Base-by-base conservation (phyloP, 176 grass and related monocot genomes). In the Triticum urartu region DNA sequence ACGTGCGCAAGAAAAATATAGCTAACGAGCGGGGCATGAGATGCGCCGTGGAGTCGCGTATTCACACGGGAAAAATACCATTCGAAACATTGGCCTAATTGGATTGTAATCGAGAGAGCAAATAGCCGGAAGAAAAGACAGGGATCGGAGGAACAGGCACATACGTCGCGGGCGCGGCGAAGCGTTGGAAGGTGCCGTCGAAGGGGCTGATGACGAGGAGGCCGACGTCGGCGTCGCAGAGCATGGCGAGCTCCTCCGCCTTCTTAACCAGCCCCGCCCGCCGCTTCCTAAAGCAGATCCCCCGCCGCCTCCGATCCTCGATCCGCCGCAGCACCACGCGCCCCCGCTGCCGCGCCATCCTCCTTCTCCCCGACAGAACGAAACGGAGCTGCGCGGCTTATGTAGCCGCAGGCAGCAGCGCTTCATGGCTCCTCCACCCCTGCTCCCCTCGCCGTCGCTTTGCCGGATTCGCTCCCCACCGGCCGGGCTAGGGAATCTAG, bases 301-400 rank as follows among this genome's bases (percentile, higher is more conserved):
- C 40, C 30, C 83, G 73, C 7, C 73, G 58, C 73, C 26, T 63
- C 21, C 47, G 72, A 11, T 85, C 73, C 73, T 85, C 83, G 83
- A 85, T 68, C 73, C 83, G 83, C 73, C 73, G 83, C 73, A 85
- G 73, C 62, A 54, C 43, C 26, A 85, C 83, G 20, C 61, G 38
- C 18, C 83, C 73, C 22, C 71, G 71, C 71, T 74, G 71, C 61
- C 83, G 39, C 73, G 64, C 74, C 83, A 77, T 78, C 20, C 82
- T 45, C 50, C 33, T 50, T 5, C 28, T 20, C 39, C 26, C 10
- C 35, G 52, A 39, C n/a, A 38, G 22, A 73, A 73, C 5, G 77
- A 17, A 78, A 32, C 14, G 60, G 62, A 42, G 12, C n/a, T 6
- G 22, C 58, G 59, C n/a, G 59, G 60, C 38, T 30, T 80, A 80